Evolutionary conservation across 768 basidiomycete genomes (phyloP).

Genomic region (Leccinellum rugosiceps): DNA sequence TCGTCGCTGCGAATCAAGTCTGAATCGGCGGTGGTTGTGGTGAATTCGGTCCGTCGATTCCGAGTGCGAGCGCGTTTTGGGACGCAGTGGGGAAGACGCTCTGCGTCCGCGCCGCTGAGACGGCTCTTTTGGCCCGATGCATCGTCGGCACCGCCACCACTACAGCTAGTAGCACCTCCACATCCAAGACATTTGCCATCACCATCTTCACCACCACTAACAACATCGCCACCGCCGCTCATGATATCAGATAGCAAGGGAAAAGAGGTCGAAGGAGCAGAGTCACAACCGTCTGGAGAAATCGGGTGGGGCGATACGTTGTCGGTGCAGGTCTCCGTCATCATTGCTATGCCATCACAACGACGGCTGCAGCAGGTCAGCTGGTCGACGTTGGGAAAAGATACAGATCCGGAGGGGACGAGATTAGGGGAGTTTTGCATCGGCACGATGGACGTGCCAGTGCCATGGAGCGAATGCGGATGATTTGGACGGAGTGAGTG

Average conservation of each 20-base stretch:
- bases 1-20: not conserved
- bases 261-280: not conserved
- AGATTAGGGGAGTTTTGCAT: slow-evolving; percentile 35
- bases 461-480: slow-evolving; percentile 12
- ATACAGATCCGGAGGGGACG: slow-evolving; percentile 17
- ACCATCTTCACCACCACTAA: no score
- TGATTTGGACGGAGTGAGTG: not conserved
- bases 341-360: slow-evolving; percentile 40
- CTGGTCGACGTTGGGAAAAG: not conserved
- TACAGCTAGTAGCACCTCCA: not conserved
- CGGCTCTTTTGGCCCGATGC: not conserved
- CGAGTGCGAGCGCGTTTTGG: not conserved
- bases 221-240: not conserved
- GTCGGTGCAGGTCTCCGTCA: slow-evolving; percentile 37
- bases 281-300: not conserved
- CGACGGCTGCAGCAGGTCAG: not conserved
- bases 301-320: slow-evolving; percentile 8
- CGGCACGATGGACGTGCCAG: slow-evolving; percentile 20
- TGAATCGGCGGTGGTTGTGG: not conserved
- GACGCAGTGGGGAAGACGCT: not conserved
- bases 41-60: not conserved
- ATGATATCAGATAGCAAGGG: not conserved
- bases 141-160: not conserved
- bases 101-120: slow-evolving; percentile 1
- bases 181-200: not conserved